Evolutionary conservation across 345 rosid species (phyloP).

Genomic region (Rubroshorea leprosula): DNA sequence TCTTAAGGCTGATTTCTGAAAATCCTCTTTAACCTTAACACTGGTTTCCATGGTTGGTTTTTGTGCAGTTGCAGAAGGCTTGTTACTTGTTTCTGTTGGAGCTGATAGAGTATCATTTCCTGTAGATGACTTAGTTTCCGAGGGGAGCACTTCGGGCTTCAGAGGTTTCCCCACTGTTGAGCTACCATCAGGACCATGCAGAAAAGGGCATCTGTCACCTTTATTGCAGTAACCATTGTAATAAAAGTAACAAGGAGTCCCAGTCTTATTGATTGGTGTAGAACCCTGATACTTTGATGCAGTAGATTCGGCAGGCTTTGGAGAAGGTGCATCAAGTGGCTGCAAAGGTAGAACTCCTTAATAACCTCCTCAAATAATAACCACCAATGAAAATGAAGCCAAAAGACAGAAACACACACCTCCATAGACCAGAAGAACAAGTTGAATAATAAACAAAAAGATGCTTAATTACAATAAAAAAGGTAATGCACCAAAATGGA

Average conservation of each 20-base stretch:
- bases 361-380: not conserved
- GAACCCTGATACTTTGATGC: constrained; percentile 10
- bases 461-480: not conserved
- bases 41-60: constrained; percentile 11
- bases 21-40: constrained; percentile 13
- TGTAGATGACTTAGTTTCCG: constrained; percentile 14
- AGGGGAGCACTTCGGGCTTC: constrained; percentile 17
- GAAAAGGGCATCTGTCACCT: constrained; percentile 47
- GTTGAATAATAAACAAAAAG: not conserved
- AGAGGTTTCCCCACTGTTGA: constrained; percentile 18
- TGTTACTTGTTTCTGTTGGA: constrained; percentile 5
- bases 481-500: not conserved
- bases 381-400: no score
- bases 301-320: constrained; percentile 21
- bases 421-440: constrained; percentile 1
- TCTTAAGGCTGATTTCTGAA: constrained; percentile 20
- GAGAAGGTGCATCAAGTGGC: constrained; percentile 46
- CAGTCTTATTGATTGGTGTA: constrained; percentile 25
- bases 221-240: constrained; percentile 44
- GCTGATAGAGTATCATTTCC: constrained; percentile 13
- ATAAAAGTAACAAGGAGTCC: constrained; percentile 44
- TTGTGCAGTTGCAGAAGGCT: constrained; percentile 14
- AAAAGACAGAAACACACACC: no score
- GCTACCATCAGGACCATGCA: constrained; percentile 32
- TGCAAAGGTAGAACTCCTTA: constrained; percentile 18